Evolutionary conservation across 768 basidiomycete genomes (phyloP).

Genomic region (Terana coerulea): DNA sequence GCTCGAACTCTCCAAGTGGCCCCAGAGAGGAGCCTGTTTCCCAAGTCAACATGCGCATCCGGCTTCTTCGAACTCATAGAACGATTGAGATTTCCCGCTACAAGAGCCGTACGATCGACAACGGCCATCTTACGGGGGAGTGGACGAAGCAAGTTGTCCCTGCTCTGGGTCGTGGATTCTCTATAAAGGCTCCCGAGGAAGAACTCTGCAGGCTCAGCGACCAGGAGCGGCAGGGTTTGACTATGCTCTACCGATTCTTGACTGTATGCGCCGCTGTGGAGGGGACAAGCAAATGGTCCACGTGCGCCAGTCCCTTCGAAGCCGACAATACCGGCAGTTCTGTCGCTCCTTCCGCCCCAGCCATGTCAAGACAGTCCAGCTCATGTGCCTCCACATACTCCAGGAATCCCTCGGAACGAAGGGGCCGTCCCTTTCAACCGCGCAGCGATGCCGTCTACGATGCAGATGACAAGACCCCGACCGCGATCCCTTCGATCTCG

Average conservation of each 20-base stretch:
- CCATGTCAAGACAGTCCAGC: too few relatives aligned
- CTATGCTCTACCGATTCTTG: constrained; percentile 16
- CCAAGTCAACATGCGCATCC: constrained; percentile 11
- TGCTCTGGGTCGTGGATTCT: background rate
- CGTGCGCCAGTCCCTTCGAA: background rate
- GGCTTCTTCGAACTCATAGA: constrained; percentile 9
- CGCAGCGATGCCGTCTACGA: too few relatives aligned
- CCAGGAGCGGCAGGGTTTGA: constrained; percentile 10
- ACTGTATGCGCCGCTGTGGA: constrained; percentile 18
- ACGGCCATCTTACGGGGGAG: constrained; percentile 10
- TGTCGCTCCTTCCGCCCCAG: too few relatives aligned
- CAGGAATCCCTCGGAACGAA: too few relatives aligned
- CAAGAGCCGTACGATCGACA: background rate
- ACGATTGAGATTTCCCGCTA: constrained; percentile 22
- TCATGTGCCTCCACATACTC: too few relatives aligned
- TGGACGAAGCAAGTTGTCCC: constrained; percentile 25
- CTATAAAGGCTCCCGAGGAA: background rate
- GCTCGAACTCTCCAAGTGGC: background rate
- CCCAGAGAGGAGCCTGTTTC: background rate
- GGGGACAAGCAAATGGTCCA: background rate
- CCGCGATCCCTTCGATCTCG: too few relatives aligned
- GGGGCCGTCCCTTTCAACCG: too few relatives aligned
- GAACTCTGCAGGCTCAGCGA: constrained; percentile 7
- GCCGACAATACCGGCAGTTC: too few relatives aligned
- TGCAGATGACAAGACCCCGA: too few relatives aligned